Conservation (phyloP, 23 red algal genomes). For the Pyropia haitanensis region DNA sequence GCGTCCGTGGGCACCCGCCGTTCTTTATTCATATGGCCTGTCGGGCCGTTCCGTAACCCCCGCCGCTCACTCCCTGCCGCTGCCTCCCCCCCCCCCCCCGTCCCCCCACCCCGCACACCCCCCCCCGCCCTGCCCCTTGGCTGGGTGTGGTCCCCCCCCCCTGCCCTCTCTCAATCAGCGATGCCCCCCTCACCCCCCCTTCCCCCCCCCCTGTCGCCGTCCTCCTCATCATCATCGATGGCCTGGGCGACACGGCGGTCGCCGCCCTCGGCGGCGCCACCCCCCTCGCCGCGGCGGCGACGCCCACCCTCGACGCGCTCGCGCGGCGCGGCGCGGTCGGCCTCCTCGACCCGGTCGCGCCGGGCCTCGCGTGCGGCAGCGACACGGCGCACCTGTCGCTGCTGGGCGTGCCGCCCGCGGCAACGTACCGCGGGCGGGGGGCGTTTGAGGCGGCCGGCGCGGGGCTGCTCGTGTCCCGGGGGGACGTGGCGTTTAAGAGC, state of each 20-base stretch:
- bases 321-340: slow-evolving; percentile 11
- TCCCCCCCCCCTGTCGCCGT: slow-evolving; percentile 1
- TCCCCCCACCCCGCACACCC: too few relatives aligned
- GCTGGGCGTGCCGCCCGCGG: slow-evolving; percentile 14
- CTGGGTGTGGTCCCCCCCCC: too few relatives aligned
- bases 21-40: too few relatives aligned
- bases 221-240: slow-evolving; percentile 26
- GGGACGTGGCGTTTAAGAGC: slow-evolving; percentile 40
- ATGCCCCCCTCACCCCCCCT: too few relatives aligned
- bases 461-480: slow-evolving; percentile 10
- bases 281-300: slow-evolving; percentile 9
- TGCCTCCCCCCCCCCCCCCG: too few relatives aligned
- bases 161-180: too few relatives aligned
- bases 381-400: slow-evolving; percentile 44
- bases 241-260: slow-evolving; percentile 15
- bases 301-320: slow-evolving; percentile 9
- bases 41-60: too few relatives aligned
- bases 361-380: slow-evolving; percentile 34
- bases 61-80: too few relatives aligned
- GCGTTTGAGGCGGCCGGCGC: slow-evolving; percentile 35
- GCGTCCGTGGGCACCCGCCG: too few relatives aligned
- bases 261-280: neutral
- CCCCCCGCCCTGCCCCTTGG: too few relatives aligned
- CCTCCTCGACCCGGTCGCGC: slow-evolving; percentile 25
- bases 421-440: slow-evolving; percentile 27